Evolutionary conservation across 768 basidiomycete genomes (phyloP).

Genomic region (Clathrus columnatus): DNA sequence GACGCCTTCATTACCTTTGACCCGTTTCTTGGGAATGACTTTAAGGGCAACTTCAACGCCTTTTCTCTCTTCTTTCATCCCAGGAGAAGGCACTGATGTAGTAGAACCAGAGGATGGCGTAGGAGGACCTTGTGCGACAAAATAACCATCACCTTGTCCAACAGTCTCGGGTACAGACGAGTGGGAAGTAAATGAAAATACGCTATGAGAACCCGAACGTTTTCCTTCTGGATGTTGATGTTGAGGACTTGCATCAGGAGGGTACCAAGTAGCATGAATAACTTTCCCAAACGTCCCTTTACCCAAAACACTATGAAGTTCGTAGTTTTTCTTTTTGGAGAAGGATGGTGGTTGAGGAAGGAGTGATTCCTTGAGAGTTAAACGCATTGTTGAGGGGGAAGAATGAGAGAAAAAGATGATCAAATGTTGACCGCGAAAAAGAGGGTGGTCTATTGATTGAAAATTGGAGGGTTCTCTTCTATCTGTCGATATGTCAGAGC

Average conservation of each 20-base stretch:
- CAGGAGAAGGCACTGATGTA: constrained; percentile 17
- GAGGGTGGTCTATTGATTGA: no score
- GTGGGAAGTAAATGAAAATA: not conserved
- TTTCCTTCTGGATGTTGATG: not conserved
- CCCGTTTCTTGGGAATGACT: constrained; percentile 91
- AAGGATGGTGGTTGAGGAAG: constrained; percentile 82
- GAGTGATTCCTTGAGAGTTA: constrained; percentile 43
- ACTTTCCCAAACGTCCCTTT: constrained; percentile 89
- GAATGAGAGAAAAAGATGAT: not conserved
- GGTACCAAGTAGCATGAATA: constrained; percentile 44
- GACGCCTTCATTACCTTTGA: constrained; percentile 80
- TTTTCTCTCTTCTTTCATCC: constrained; percentile 14
- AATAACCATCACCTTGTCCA: not conserved
- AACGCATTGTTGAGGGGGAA: not conserved
- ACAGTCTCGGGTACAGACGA: constrained; percentile 3
- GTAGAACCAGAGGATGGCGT: constrained; percentile 19
- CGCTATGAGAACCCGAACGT: not conserved
- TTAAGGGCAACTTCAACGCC: constrained; percentile 71
- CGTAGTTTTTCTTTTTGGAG: constrained; percentile 76
- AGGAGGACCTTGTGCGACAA: not conserved
- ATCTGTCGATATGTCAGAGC: no score
- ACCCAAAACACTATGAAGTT: constrained; percentile 64
- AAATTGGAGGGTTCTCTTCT: no score
- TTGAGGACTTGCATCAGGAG: constrained; percentile 19
- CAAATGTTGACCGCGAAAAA: no score